Evolutionary conservation across 352 stramenopile genomes (phyloP), one percentile per base, ranked within the genome.

Genomic region (Pythium inflatum): DNA sequence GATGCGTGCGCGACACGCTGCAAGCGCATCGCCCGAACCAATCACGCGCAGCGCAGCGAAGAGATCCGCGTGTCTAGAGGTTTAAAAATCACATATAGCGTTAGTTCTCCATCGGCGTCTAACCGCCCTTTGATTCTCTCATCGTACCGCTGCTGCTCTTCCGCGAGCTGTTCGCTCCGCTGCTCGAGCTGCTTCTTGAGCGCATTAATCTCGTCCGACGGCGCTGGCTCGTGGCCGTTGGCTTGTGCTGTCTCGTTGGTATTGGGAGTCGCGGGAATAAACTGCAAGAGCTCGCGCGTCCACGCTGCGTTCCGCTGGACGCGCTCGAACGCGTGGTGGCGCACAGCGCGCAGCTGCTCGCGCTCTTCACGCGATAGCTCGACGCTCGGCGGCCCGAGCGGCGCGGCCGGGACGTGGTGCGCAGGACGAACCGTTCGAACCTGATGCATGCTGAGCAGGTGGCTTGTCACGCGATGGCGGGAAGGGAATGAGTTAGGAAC

Each of bases 261-360:
- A n/a, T n/a, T 49, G 41, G 20, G 41, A 49, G 20, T 16, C 20
- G 41, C 20, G 20, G 6, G 31, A 22, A 18, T 25, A 34, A 31
- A n/a, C 22, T 63, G 51, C 33, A 76, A 16, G 4, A 76, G 41
- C 66, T 85, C 74, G 45, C 72, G 71, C 41, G 79, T 81, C 82
- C 77, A 90, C 56, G 76, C 76, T 22, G 82, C 81, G 65, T 89
- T 92, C 67, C 88, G 82, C 69, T 90, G 82, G 49, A 78, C 77
- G 24, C 84, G 82, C 62, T 85, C 77, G 54, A 85, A 89, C 16
- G 82, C 84, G 24, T 79, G 73, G 28, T 88, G 81, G n/a, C 80
- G 82, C 40, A 72, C 66, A 22, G 74, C 62, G 7, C 83, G 80
- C 51, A 91, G 65, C 33, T 86, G 78, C 56, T 85, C 78, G 1